A percentile compares a stretch with the other conserved stretches of the same genome.
Evolutionary conservation across 192 early-diverging fungal genomes (phyloP).

Genomic region (Piromyces finnis): DNA sequence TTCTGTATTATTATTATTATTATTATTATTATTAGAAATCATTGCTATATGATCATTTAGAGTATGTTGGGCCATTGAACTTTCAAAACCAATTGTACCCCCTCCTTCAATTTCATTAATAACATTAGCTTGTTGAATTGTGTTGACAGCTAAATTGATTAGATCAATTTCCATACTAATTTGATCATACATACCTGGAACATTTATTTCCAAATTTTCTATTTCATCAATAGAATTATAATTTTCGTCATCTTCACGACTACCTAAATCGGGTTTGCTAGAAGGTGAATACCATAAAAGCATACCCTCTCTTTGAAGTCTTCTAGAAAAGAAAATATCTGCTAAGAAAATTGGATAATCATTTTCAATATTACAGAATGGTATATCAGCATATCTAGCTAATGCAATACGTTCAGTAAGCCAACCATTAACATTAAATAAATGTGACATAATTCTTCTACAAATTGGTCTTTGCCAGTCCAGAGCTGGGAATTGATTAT

Average conservation of each 20-base stretch:
- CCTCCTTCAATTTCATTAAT: slow-evolving; percentile 64
- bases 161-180: slow-evolving; percentile 75
- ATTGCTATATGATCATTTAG: slow-evolving; percentile 41
- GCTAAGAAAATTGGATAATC: slow-evolving; percentile 66
- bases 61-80: slow-evolving; percentile 18
- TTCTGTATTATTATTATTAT: slow-evolving; percentile 13
- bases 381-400: slow-evolving; percentile 66
- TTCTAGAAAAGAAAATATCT: slow-evolving; percentile 70
- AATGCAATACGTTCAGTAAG: slow-evolving; percentile 52
- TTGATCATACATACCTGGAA: slow-evolving; percentile 54
- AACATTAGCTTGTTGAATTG: slow-evolving; percentile 51
- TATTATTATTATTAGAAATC: slow-evolving; percentile 10
- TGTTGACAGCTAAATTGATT: slow-evolving; percentile 61
- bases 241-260: slow-evolving; percentile 64
- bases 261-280: slow-evolving; percentile 69
- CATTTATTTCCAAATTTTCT: slow-evolving; percentile 52
- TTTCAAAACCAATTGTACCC: slow-evolving; percentile 14
- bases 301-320: slow-evolving; percentile 56
- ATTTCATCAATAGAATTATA: slow-evolving; percentile 22
- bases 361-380: slow-evolving; percentile 72
- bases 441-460: slow-evolving; percentile 55
- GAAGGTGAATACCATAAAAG: slow-evolving; percentile 81
- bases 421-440: slow-evolving; percentile 55
- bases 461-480: slow-evolving; percentile 65
- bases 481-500: slow-evolving; percentile 54